Conservation (phyloP, 805 yeast species). For the Debaryomyces maramus region DNA sequence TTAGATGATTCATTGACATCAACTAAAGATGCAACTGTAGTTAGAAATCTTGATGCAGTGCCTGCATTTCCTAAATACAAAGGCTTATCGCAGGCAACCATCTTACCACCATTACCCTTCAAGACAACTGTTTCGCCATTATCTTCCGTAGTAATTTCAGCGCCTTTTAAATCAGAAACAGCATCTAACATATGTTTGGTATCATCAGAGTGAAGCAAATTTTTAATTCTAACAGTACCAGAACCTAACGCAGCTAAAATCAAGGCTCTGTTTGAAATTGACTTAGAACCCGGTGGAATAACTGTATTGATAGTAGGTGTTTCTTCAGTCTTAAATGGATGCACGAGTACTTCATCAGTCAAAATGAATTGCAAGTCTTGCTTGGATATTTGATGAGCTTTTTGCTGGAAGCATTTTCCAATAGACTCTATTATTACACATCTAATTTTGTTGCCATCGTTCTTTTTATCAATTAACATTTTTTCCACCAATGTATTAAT, state of each 20-base stretch:
- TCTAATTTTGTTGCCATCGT: conserved; percentile 88
- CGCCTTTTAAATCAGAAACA: conserved; percentile 75
- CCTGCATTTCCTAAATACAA: conserved; percentile 96
- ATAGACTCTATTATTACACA: conserved; percentile 80
- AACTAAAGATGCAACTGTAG: conserved; percentile 88
- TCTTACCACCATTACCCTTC: conserved; percentile 79
- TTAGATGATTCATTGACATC: conserved; percentile 34
- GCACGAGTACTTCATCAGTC: conserved; percentile 77
- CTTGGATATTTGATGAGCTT: conserved; percentile 83
- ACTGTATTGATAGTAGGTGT: conserved; percentile 47
- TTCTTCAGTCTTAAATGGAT: conserved; percentile 45
- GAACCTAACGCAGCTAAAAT: conserved; percentile 88
- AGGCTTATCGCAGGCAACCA: conserved; percentile 61
- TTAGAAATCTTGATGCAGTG: conserved; percentile 92
- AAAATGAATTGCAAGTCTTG: conserved; percentile 77
- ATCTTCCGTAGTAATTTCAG: conserved; percentile 77
- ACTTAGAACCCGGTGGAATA: conserved; percentile 94
- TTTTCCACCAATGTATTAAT: conserved; percentile 70
- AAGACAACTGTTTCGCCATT: conserved; percentile 88
- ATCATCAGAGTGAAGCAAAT: conserved; percentile 92
- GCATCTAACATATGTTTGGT: conserved; percentile 94
- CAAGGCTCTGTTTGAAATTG: conserved; percentile 93
- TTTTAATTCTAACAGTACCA: conserved; percentile 80
- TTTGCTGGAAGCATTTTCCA: conserved; percentile 85
- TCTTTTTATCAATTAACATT: conserved; percentile 96